These are phyloP conservation scores for Cruciata laevipes DNA, from an alignment of 257 asterid species.

Conservation along the genomic window DNA sequence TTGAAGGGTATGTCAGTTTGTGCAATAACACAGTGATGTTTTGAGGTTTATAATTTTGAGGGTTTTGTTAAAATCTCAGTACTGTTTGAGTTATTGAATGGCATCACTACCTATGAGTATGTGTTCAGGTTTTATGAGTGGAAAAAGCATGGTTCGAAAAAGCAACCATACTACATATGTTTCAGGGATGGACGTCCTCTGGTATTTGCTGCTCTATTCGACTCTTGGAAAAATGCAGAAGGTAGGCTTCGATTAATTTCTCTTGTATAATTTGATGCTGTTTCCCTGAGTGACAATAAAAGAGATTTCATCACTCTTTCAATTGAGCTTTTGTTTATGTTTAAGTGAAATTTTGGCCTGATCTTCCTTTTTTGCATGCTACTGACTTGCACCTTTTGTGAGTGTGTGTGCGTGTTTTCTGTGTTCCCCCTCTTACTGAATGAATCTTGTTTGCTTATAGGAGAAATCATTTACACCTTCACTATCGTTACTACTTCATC, in stretches of 20 bases:
- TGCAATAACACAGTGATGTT: not conserved
- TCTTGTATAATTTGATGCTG: not conserved
- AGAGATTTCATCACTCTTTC: not conserved
- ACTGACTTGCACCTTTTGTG: slow-evolving; percentile 2
- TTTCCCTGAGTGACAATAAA: not conserved
- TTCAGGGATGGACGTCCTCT: slow-evolving; percentile 78
- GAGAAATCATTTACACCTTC: slow-evolving; percentile 70
- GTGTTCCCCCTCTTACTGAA: slow-evolving; percentile 6
- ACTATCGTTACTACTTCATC: slow-evolving; percentile 80
- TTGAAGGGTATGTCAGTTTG: slow-evolving; percentile 62
- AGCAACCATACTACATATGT: slow-evolving; percentile 83
- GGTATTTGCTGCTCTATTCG: slow-evolving; percentile 84
- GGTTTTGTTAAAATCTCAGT: not conserved
- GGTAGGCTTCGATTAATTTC: slow-evolving; percentile 33
- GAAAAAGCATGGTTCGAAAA: slow-evolving; percentile 84
- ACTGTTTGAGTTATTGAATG: not conserved
- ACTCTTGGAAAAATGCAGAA: slow-evolving; percentile 77
- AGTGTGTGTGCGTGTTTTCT: not conserved
- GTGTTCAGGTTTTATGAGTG: slow-evolving; percentile 67
- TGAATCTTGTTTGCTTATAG: slow-evolving; percentile 41
- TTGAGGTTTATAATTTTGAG: not conserved
- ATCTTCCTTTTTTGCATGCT: not conserved
- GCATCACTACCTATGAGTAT: not conserved
- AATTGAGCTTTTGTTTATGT: not conserved
- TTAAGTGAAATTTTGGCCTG: not conserved